phyloP scores from a whole-genome alignment of 2,329 filamentous ascomycete genomes.

The Arthrobotrys iridis region DNA sequence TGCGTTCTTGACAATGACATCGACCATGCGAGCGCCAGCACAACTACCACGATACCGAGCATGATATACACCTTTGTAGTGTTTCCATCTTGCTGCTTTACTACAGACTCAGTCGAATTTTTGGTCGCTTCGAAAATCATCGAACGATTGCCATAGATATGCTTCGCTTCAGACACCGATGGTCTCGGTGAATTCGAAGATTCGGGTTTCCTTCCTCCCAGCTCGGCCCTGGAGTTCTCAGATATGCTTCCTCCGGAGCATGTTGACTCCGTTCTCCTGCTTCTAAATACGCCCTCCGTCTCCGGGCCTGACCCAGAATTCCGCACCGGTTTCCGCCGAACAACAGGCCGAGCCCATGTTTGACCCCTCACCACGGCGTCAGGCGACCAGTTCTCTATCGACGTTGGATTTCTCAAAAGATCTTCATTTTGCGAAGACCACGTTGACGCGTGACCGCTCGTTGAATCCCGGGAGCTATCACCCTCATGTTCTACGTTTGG shows the following conservation, averaged over 20 bases:
- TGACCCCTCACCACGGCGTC: not conserved
- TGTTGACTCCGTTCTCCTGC: slow-evolving; percentile 1
- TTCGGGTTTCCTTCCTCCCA: not conserved
- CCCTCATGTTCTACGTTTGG: not conserved
- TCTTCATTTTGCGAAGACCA: slow-evolving; percentile 26
- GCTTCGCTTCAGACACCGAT: not conserved
- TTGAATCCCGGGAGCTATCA: not conserved
- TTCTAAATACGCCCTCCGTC: not conserved
- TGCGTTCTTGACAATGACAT: not conserved
- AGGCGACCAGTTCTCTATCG: slow-evolving; percentile 23
- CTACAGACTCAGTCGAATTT: not conserved
- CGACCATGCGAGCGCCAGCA: slow-evolving; percentile 1
- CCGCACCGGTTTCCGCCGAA: slow-evolving; percentile 23
- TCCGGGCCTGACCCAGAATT: not conserved
- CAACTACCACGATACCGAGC: not conserved
- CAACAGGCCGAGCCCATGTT: not conserved
- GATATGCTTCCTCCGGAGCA: not conserved
- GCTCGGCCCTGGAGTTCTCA: not conserved
- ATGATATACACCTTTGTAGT: not conserved
- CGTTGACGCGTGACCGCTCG: not conserved
- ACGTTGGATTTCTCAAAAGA: not conserved
- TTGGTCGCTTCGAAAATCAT: not conserved
- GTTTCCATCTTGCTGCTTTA: not conserved
- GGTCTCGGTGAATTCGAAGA: not conserved
- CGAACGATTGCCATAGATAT: not conserved